These are phyloP conservation scores for Candida odintsovae DNA, from an alignment of 805 yeast genomes.

Conservation along the genomic window DNA sequence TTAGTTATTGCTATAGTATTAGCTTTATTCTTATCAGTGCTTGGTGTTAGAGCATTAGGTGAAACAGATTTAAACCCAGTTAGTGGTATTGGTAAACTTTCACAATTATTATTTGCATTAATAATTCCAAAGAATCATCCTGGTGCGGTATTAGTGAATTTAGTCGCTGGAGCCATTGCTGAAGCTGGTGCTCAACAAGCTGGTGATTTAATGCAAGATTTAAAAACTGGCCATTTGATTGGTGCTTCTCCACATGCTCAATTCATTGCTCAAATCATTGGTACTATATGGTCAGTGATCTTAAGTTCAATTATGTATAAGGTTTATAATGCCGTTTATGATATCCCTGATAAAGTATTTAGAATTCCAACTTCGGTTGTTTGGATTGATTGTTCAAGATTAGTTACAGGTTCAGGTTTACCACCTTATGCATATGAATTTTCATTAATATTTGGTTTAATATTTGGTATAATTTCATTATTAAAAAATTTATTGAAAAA, in stretches of 20 bases:
- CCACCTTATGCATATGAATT: slow-evolving; percentile 71
- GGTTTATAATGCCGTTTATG: slow-evolving; percentile 75
- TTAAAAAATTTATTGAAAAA: slow-evolving; percentile 50
- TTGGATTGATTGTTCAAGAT: slow-evolving; percentile 94
- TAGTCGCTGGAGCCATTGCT: slow-evolving; percentile 94
- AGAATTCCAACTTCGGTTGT: slow-evolving; percentile 93
- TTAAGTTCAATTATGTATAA: slow-evolving; percentile 78
- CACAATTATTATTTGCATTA: slow-evolving; percentile 83
- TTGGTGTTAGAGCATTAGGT: slow-evolving; percentile 92
- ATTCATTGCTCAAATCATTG: slow-evolving; percentile 83
- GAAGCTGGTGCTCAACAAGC: slow-evolving; percentile 99
- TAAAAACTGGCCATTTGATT: slow-evolving; percentile 86
- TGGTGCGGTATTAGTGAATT: slow-evolving; percentile 75
- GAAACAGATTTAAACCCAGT: slow-evolving; percentile 97
- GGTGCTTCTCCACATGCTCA: slow-evolving; percentile 94
- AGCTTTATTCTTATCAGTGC: slow-evolving; percentile 72
- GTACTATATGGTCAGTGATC: slow-evolving; percentile 78
- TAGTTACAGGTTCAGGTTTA: slow-evolving; percentile 85
- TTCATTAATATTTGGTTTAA: slow-evolving; percentile 53
- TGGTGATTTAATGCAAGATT: slow-evolving; percentile 95
- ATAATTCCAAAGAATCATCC: slow-evolving; percentile 71
- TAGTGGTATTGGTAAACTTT: slow-evolving; percentile 90
- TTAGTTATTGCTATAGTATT: slow-evolving; percentile 61
- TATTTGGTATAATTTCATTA: slow-evolving; percentile 67
- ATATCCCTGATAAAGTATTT: slow-evolving; percentile 75